Conservation (phyloP, 108 stramenopile species). For the Cylindrotheca fusiformis region DNA sequence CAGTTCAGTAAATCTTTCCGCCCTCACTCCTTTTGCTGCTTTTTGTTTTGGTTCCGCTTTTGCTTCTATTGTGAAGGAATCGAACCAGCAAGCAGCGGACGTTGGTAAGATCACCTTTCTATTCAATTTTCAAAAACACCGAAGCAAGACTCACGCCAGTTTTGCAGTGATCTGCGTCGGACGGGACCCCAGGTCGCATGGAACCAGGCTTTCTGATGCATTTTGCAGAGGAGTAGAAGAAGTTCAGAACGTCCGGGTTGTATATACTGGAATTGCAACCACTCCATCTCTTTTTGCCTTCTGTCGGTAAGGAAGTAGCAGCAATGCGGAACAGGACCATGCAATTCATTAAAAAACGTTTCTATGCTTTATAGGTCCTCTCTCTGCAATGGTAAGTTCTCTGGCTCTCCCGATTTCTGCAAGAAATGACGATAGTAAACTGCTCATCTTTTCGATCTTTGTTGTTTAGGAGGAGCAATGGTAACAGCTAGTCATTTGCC, state of each 20-base stretch:
- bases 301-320: slow-evolving; percentile 34
- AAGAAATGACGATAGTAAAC: too few relatives aligned
- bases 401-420: too few relatives aligned
- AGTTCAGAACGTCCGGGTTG: slow-evolving; percentile 36
- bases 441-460: too few relatives aligned
- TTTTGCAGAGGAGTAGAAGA: slow-evolving; percentile 66
- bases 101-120: too few relatives aligned
- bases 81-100: too few relatives aligned
- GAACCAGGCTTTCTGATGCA: slow-evolving; percentile 61
- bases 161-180: slow-evolving; percentile 65
- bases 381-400: slow-evolving; percentile 55
- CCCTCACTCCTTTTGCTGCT: slow-evolving; percentile 76
- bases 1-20: slow-evolving; percentile 1
- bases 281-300: slow-evolving; percentile 75
- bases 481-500: slow-evolving; percentile 83
- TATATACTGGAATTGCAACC: slow-evolving; percentile 70
- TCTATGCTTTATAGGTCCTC: slow-evolving; percentile 2
- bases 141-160: too few relatives aligned
- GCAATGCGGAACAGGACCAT: too few relatives aligned
- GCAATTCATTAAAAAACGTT: not conserved
- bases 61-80: slow-evolving; percentile 34
- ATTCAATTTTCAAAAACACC: too few relatives aligned
- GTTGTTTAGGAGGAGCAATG: slow-evolving; percentile 81
- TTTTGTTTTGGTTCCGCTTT: slow-evolving; percentile 70
- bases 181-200: slow-evolving; percentile 70